Percentiles rank a stretch among this genome's conserved stretches.
Evolutionary conservation across 2,329 filamentous ascomycete species (phyloP).

Genomic region (Aspergillus sergii): DNA sequence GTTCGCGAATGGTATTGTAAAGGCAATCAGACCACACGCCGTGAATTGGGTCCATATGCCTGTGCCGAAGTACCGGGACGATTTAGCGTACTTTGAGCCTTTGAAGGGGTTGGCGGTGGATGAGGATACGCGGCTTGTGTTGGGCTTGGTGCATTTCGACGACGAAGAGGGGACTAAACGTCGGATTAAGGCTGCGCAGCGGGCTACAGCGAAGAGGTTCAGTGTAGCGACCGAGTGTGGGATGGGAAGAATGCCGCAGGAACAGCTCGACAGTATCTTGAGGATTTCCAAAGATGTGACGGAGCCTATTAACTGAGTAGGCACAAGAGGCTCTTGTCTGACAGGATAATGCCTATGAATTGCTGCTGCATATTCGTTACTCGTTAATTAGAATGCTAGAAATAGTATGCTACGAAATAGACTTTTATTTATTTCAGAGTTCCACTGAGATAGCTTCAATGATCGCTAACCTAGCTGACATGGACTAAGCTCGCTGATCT

Average conservation of each 20-base stretch:
- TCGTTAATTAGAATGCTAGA: background rate
- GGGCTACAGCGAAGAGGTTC: background rate
- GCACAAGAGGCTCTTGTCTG: background rate
- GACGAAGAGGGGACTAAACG: background rate
- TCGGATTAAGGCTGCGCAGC: background rate
- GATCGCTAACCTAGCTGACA: too few species aligned
- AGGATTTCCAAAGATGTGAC: background rate
- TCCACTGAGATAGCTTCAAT: too few species aligned
- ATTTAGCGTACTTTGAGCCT: background rate
- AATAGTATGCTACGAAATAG: background rate
- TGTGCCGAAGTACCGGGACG: background rate
- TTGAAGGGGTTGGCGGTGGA: background rate
- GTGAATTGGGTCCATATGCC: background rate
- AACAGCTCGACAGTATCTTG: background rate
- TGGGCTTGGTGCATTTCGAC: background rate
- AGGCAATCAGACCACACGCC: background rate
- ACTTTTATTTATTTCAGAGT: too few species aligned
- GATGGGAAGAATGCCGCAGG: background rate
- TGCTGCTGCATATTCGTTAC: background rate
- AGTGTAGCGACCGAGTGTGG: background rate
- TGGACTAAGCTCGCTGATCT: too few species aligned
- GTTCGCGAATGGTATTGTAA: background rate
- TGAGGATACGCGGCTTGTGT: background rate
- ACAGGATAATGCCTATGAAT: background rate
- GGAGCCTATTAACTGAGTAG: background rate